phyloP scores from a whole-genome alignment of 1,284 basidiomycete species.

The Tilletia caries region DNA sequence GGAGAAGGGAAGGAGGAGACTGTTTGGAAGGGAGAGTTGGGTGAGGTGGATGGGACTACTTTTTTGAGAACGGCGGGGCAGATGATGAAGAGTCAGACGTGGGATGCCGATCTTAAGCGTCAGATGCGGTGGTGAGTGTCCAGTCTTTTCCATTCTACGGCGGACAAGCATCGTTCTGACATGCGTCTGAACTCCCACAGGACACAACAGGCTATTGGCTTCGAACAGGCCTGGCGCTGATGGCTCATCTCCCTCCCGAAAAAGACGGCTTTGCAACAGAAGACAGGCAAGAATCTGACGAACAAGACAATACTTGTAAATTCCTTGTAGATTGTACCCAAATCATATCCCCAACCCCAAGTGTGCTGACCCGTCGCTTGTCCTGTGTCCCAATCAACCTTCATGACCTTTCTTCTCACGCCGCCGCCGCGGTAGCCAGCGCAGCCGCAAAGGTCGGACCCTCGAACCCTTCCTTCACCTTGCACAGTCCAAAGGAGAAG shows the following conservation, averaged over 20 bases:
- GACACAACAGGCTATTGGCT: background rate
- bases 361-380: too few species aligned
- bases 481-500: background rate
- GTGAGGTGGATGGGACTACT: slow-evolving; percentile 16
- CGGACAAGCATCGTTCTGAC: too few species aligned
- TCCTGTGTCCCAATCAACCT: too few species aligned
- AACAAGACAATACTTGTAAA: too few species aligned
- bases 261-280: too few species aligned
- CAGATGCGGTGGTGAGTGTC: background rate
- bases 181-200: background rate
- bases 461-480: background rate
- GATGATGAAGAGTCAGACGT: slow-evolving; percentile 16
- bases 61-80: slow-evolving; percentile 18
- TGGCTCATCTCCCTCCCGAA: too few species aligned
- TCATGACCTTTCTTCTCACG: too few species aligned
- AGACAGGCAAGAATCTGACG: too few species aligned
- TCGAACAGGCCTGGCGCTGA: slow-evolving; percentile 3
- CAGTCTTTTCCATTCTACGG: background rate
- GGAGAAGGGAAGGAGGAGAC: background rate
- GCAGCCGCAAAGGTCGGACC: background rate
- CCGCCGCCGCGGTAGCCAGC: background rate
- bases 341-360: too few species aligned
- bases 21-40: slow-evolving; percentile 11
- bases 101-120: background rate
- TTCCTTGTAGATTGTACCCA: too few species aligned